These are phyloP conservation scores for Elsinoe australis DNA, from an alignment of 2,329 filamentous ascomycete species.

Conservation along the genomic window DNA sequence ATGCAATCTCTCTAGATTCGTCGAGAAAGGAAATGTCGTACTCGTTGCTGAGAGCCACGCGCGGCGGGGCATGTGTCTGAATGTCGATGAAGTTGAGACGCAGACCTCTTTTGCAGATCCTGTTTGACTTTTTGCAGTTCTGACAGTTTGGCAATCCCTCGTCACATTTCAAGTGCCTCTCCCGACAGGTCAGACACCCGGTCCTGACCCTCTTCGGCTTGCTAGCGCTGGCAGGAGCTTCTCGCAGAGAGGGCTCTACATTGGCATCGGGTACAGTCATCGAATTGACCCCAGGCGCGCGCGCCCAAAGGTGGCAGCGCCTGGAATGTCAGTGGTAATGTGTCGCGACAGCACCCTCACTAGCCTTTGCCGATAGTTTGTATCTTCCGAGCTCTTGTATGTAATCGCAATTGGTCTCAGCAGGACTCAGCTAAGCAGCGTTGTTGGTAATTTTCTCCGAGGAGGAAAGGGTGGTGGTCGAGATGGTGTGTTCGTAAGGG, in stretches of 20 bases:
- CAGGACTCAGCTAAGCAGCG: too few relatives aligned
- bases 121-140: conserved; percentile 82
- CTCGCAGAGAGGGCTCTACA: conserved; percentile 27
- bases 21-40: conserved; percentile 75
- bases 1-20: conserved; percentile 82
- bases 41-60: conserved; percentile 53
- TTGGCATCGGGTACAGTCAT: conserved; percentile 22
- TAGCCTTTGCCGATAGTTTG: too few relatives aligned
- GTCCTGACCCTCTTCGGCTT: conserved; percentile 85
- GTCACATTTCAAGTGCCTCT: conserved; percentile 86
- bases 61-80: conserved; percentile 55
- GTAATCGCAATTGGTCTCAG: too few relatives aligned
- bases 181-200: conserved; percentile 82
- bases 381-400: not conserved
- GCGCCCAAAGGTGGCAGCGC: not conserved
- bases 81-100: conserved; percentile 88
- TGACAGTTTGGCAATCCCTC: conserved; percentile 59
- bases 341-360: not conserved
- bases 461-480: too few relatives aligned
- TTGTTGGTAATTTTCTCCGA: too few relatives aligned
- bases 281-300: conserved; percentile 12
- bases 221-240: conserved; percentile 29
- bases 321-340: not conserved
- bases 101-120: conserved; percentile 77
- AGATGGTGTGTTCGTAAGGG: too few relatives aligned